These are phyloP conservation scores for Rhodotorula sp. DNA, from an alignment of 1,284 basidiomycete species.

Conservation along the genomic window DNA sequence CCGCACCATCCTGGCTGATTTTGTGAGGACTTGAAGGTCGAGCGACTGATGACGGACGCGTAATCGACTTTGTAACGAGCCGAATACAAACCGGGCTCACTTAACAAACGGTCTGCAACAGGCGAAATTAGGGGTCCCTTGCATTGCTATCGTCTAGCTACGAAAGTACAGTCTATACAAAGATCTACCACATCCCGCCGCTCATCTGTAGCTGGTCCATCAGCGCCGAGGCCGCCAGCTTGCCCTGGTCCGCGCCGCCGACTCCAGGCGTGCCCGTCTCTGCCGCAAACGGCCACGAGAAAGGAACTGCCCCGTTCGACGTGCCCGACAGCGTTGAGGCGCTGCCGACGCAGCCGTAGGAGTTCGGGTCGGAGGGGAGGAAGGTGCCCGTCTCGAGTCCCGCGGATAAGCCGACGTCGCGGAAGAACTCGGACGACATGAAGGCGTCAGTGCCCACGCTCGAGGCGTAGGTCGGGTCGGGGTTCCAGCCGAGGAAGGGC, in stretches of 20 bases:
- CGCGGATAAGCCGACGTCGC: slow-evolving; percentile 13
- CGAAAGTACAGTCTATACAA: not conserved
- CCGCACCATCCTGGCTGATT: too few species aligned
- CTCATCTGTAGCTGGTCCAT: slow-evolving; percentile 25
- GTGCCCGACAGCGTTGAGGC: too few species aligned
- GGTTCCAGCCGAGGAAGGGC: not conserved
- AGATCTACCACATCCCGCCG: slow-evolving; percentile 19
- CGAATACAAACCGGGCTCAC: too few species aligned
- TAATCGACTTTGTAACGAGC: too few species aligned
- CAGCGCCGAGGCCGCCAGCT: slow-evolving; percentile 22
- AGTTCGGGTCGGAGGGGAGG: not conserved
- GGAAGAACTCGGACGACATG: slow-evolving; percentile 21
- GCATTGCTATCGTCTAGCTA: not conserved
- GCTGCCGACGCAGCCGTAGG: not conserved
- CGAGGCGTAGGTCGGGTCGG: too few species aligned
- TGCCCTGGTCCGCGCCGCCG: slow-evolving; percentile 3
- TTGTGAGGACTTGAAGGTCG: too few species aligned
- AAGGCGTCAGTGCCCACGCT: not conserved
- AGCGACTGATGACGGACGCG: too few species aligned
- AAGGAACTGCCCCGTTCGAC: not conserved
- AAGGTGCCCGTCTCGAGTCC: too few species aligned
- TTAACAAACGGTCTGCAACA: not conserved
- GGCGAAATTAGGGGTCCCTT: not conserved
- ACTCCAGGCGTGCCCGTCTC: too few species aligned
- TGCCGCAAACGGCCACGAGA: not conserved